Conservation (phyloP, 129 eudicot species). For the Erigeron canadensis region DNA sequence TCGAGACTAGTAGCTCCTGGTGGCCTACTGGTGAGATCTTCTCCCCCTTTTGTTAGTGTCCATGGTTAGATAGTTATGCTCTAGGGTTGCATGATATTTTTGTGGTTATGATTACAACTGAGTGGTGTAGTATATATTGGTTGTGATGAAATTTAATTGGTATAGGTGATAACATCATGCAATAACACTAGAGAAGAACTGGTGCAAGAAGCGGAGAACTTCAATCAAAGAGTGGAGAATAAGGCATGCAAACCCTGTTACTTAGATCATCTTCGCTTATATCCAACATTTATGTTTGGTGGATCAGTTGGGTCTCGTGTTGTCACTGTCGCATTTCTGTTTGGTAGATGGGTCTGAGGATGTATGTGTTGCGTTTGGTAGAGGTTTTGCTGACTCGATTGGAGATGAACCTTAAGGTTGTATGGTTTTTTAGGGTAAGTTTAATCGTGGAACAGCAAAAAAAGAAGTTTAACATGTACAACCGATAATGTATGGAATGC, state of each 20-base stretch:
- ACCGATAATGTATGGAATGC: too few relatives aligned
- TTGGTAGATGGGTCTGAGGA: too few relatives aligned
- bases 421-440: too few relatives aligned
- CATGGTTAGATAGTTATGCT: neutral
- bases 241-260: conserved; percentile 27
- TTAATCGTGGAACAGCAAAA: too few relatives aligned
- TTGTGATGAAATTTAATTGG: neutral
- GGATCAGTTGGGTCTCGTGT: conserved; percentile 88
- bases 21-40: conserved; percentile 70
- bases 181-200: conserved; percentile 83
- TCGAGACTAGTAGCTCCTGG: conserved; percentile 81
- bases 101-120: neutral
- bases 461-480: too few relatives aligned
- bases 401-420: too few relatives aligned
- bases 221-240: conserved; percentile 48
- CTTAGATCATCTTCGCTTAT: conserved; percentile 75
- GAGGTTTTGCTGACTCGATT: too few relatives aligned
- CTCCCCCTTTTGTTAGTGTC: neutral
- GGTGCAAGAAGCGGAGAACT: conserved; percentile 73
- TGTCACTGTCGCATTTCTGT: too few relatives aligned
- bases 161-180: conserved; percentile 88
- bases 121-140: neutral
- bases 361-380: too few relatives aligned
- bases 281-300: conserved; percentile 91
- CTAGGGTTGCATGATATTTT: neutral